Base-by-base conservation (phyloP, 306 rosid species). In the Herpetospermum pedunculosum region DNA sequence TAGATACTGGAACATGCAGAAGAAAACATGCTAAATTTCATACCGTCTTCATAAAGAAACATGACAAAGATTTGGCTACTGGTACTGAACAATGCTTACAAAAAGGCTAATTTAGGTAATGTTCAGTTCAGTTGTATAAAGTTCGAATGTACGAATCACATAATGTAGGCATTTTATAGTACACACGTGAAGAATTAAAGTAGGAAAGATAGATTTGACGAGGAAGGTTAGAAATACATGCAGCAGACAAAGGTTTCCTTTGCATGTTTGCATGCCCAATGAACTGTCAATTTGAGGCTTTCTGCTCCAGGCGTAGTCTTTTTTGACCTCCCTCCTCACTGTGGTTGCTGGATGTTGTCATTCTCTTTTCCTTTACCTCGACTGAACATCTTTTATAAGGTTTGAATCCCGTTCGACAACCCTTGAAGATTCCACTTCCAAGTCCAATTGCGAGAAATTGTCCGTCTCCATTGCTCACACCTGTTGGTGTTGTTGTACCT, bases 381-480 rank as follows among this genome's bases (percentile, higher is more conserved):
- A 81, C 75, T 6, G 94, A 85, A 84, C 99, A 91, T 83, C 97
- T 89, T 80, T 91, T 91, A 84, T 94, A 94, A 75, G 96, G 97
- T 81, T 88, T 94, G 79, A 94, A 94, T 75, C 99, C 99, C 15
- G 96, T 94, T 71, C 86, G 91, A 75, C 81, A 80, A 78, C 82
- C 77, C 84, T 83, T 91, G 55, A 83, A 86, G 78, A 80, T 89
- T 67, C 87, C 96, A 26, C 63, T 83, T 80, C 91, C 88, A 29
- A 88, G 90, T 75, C 99, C 95, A 67, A 88, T 59, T 79, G 85
- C 80, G 80, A 89, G 84, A 84, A 79, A 75, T 38, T 88, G 85
- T 58, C 84, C 87, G 19, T 67, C 83, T 18, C 79, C 85, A n/a
- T 63, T 48, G 65, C 79, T 83, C 85, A 73, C 80, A 75, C 75